phyloP scores from a whole-genome alignment of 2,329 filamentous ascomycete species.

The Sporothrix schenckii region DNA sequence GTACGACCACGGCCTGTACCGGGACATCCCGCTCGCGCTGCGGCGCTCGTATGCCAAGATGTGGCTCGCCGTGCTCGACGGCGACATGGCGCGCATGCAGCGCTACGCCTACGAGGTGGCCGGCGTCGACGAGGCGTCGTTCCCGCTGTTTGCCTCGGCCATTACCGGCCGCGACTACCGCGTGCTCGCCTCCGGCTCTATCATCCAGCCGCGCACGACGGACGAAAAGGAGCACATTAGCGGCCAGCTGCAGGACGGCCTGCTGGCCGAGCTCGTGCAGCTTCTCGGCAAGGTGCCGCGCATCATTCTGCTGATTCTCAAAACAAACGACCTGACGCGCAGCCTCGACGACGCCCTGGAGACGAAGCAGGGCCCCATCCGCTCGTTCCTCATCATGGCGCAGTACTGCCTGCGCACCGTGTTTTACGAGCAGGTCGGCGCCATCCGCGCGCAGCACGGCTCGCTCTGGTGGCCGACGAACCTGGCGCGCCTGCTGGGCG shows the following conservation, averaged over 20 bases:
- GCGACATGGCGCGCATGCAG: conserved; percentile 82
- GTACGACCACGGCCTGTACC: conserved; percentile 96
- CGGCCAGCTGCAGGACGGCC: conserved; percentile 79
- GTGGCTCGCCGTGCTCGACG: conserved; percentile 94
- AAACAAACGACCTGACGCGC: conserved; percentile 95
- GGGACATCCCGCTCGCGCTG: conserved; percentile 78
- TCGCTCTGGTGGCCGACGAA: conserved; percentile 64
- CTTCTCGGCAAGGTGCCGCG: conserved; percentile 85
- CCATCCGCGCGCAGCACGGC: conserved; percentile 54
- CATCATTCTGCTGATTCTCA: conserved; percentile 91
- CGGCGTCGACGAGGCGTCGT: conserved; percentile 84
- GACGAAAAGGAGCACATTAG: conserved; percentile 88
- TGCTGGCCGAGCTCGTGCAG: conserved; percentile 85
- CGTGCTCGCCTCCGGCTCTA: conserved; percentile 65
- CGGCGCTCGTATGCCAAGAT: conserved; percentile 91
- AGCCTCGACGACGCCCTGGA: conserved; percentile 90
- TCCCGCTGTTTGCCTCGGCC: conserved; percentile 91
- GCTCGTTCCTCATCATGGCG: conserved; percentile 68
- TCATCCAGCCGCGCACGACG: conserved; percentile 59
- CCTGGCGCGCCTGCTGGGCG: conserved; percentile 55
- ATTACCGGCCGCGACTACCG: conserved; percentile 93
- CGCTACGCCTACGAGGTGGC: conserved; percentile 87
- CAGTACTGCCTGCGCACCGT: conserved; percentile 69
- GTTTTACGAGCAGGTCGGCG: conserved; percentile 65
- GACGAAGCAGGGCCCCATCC: conserved; percentile 67